These are phyloP conservation scores for Botrytis porri DNA, from an alignment of 2,329 filamentous ascomycete genomes.

Conservation along the genomic window DNA sequence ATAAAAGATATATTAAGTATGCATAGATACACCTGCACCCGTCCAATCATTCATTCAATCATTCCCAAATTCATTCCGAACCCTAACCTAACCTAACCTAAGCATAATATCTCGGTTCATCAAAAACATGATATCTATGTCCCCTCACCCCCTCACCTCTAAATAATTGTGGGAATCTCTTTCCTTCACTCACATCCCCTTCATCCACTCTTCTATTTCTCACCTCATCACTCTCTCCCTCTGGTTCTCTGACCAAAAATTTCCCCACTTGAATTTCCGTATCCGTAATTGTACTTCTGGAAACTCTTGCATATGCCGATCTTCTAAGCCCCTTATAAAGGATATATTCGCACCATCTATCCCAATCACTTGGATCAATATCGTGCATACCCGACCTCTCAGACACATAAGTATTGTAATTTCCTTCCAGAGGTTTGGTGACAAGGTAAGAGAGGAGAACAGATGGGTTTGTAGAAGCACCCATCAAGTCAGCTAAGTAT, in stretches of 20 bases:
- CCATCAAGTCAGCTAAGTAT: conserved; percentile 88
- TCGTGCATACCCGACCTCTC: conserved; percentile 88
- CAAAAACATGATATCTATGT: conserved; percentile 92
- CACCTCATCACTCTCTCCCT: conserved; percentile 59
- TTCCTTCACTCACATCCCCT: conserved; percentile 69
- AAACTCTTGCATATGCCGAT: conserved; percentile 86
- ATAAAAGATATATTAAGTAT: background rate
- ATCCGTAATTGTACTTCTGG: conserved; percentile 88
- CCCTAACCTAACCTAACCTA: conserved; percentile 31
- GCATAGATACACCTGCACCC: background rate
- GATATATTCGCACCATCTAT: conserved; percentile 99
- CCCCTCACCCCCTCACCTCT: conserved; percentile 81
- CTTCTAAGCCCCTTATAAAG: conserved; percentile 85
- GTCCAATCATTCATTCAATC: background rate
- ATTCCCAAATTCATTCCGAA: background rate
- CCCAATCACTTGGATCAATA: conserved; percentile 89
- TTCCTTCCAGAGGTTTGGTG: conserved; percentile 83
- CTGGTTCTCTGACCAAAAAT: conserved; percentile 75
- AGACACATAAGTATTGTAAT: conserved; percentile 95
- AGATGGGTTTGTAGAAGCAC: conserved; percentile 71
- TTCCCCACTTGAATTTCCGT: conserved; percentile 97
- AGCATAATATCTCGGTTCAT: conserved; percentile 74
- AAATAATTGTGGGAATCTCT: conserved; percentile 82
- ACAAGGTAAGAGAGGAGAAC: conserved; percentile 91
- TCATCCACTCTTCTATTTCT: conserved; percentile 61